Conservation (phyloP, 202 grass and related monocot genomes). For the Brachypodium distachyon region DNA sequence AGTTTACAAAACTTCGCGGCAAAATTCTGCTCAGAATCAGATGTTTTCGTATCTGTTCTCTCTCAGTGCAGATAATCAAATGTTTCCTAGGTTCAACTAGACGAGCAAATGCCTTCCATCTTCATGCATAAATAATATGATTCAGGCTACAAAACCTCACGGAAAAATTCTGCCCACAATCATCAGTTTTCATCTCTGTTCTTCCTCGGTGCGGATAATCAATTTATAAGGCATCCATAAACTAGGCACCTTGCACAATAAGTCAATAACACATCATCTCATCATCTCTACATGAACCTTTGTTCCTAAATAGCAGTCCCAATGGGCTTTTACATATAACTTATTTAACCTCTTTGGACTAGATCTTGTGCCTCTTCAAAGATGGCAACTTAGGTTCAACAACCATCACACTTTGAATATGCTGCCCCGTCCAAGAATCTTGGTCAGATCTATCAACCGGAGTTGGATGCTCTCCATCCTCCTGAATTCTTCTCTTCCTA, state of each 20-base stretch:
- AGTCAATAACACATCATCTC: not conserved
- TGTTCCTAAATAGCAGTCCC: slow-evolving; percentile 3
- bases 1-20: not conserved
- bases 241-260: not conserved
- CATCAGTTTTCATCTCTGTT: not conserved
- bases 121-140: not conserved
- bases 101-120: not conserved
- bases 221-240: slow-evolving; percentile 12
- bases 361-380: slow-evolving; percentile 22
- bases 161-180: not conserved
- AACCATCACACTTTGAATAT: not conserved
- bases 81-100: not conserved
- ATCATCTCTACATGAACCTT: not conserved
- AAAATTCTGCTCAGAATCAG: not conserved
- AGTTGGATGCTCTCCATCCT: slow-evolving; percentile 6
- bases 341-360: slow-evolving; percentile 4
- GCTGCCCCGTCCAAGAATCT: slow-evolving; percentile 12
- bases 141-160: not conserved
- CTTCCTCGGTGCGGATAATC: not conserved
- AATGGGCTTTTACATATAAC: not conserved
- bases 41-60: not conserved
- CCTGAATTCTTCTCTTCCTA: slow-evolving; percentile 30
- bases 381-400: not conserved
- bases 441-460: not conserved
- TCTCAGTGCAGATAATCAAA: no score